A percentile compares a stretch with the other conserved stretches of the same genome.
These are phyloP conservation scores for Skeletonema marinoi DNA, from an alignment of 108 stramenopile genomes.

Conservation along the genomic window DNA sequence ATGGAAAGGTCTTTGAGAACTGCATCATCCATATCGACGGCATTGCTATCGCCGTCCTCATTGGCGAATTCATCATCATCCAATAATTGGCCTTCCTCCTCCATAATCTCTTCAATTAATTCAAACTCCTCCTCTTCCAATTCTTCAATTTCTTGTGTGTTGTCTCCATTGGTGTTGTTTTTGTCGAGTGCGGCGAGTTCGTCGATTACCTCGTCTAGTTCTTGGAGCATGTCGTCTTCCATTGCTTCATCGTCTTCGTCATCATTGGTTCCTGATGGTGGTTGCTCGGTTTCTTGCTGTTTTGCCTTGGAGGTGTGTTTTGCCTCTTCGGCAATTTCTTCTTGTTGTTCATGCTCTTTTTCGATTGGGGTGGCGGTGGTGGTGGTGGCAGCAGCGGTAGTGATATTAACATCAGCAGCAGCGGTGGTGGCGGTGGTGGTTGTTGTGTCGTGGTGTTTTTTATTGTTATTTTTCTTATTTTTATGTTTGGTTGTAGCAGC, in stretches of 20 bases:
- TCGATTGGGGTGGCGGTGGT: neutral
- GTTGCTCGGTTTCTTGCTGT: neutral
- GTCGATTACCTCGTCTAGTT: constrained; percentile 24
- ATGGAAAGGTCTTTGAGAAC: neutral
- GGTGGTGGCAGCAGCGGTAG: neutral
- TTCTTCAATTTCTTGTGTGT: neutral
- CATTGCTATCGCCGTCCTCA: neutral
- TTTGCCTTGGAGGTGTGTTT: neutral
- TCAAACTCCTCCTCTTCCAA: constrained; percentile 6
- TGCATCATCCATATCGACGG: neutral
- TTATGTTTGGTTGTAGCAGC: neutral
- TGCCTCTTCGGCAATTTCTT: neutral
- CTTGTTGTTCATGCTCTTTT: neutral
- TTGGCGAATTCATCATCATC: neutral
- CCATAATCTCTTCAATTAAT: constrained; percentile 1
- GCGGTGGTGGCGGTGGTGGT: neutral
- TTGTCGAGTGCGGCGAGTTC: neutral
- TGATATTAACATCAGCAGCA: too few species aligned
- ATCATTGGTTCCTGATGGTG: neutral
- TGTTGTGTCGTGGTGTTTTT: neutral
- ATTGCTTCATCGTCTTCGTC: neutral
- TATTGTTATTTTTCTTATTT: neutral
- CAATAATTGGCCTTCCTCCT: neutral
- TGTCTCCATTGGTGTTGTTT: neutral
- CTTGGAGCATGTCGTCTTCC: constrained; percentile 38